Evolutionary conservation across 2,329 filamentous ascomycete species (phyloP).

Genomic region (Aspergillus tanneri): DNA sequence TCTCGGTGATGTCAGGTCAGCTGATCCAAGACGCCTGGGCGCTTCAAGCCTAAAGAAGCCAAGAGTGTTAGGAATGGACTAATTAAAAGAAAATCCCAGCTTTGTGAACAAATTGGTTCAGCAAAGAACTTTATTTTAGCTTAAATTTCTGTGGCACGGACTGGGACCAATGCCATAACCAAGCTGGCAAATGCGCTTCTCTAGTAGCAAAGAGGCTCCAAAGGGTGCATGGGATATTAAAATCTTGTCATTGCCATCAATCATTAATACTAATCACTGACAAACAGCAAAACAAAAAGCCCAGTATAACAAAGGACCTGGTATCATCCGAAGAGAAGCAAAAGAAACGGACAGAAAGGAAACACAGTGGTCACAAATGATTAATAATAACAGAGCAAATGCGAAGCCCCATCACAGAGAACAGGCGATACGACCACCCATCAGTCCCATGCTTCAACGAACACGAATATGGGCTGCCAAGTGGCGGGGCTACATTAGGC

Average conservation of each 20-base stretch:
- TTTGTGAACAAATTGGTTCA: neutral
- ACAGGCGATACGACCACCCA: conserved; percentile 12
- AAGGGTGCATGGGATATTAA: conserved; percentile 10
- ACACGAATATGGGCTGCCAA: conserved; percentile 22
- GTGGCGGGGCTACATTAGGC: conserved; percentile 27
- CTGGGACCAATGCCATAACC: neutral
- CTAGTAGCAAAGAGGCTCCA: neutral
- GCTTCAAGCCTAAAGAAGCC: conserved; percentile 1
- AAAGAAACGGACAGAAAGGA: conserved; percentile 19
- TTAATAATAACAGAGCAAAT: conserved; percentile 14
- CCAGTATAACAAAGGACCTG: conserved; percentile 36
- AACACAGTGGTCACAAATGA: conserved; percentile 16
- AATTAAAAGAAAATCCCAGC: neutral
- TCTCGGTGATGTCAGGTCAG: conserved; percentile 17
- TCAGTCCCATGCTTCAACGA: conserved; percentile 13
- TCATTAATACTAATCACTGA: conserved; percentile 31
- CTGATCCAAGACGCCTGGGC: conserved; percentile 14
- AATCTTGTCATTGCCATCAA: conserved; percentile 31
- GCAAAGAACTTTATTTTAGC: neutral
- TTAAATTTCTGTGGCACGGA: neutral
- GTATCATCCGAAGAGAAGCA: conserved; percentile 38
- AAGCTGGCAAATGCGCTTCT: neutral
- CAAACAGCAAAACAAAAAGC: conserved; percentile 26
- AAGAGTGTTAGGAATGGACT: neutral
- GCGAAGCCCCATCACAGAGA: conserved; percentile 15